phyloP scores from a whole-genome alignment of 2,329 filamentous ascomycete genomes.

The Phoma sp. region DNA sequence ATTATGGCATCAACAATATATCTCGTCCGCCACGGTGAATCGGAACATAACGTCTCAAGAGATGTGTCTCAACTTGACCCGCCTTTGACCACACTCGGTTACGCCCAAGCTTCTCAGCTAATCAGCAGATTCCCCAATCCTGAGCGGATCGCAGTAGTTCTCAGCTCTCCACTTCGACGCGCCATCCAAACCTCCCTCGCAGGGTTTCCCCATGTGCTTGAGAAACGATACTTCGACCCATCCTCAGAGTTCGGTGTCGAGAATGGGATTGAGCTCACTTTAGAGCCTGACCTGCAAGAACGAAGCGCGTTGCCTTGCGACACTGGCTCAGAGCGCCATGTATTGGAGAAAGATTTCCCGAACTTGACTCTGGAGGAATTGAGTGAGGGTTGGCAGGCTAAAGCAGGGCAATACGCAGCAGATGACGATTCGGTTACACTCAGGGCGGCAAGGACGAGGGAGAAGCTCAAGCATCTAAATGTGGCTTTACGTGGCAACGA shows the following conservation, averaged over 20 bases:
- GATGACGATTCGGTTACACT: not conserved
- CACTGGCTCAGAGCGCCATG: not conserved
- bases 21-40: not conserved
- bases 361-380: not conserved
- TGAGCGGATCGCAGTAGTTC: not conserved
- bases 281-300: not conserved
- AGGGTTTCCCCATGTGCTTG: not conserved
- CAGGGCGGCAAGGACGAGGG: not conserved
- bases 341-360: not conserved
- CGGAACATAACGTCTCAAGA: not conserved
- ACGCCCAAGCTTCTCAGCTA: not conserved
- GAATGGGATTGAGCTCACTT: not conserved
- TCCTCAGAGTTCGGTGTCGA: not conserved
- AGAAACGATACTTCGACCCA: not conserved
- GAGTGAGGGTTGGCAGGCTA: not conserved
- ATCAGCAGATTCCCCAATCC: not conserved
- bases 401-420: not conserved
- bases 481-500: not conserved
- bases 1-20: not conserved
- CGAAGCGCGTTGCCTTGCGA: not conserved
- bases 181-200: not conserved
- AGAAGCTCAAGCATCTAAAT: not conserved
- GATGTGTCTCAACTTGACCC: not conserved
- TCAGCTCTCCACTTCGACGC: not conserved
- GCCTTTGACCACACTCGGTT: not conserved